These are phyloP conservation scores for Teratosphaeria epicoccoides DNA, from an alignment of 2,329 filamentous ascomycete genomes.

Conservation along the genomic window DNA sequence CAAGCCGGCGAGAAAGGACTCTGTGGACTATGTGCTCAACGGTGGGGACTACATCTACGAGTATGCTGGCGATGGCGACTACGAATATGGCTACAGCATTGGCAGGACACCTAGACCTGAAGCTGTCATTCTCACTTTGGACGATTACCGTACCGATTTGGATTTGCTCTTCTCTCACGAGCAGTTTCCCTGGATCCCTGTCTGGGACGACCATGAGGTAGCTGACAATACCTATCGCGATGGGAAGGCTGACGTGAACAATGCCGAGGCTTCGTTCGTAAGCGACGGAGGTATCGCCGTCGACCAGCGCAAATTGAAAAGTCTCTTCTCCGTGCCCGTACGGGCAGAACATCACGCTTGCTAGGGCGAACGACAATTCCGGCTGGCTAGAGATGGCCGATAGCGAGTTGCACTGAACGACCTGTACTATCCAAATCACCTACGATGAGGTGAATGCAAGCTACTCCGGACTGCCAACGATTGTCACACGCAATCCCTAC, in stretches of 20 bases:
- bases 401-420: conserved; percentile 60
- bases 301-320: conserved; percentile 62
- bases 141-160: conserved; percentile 52
- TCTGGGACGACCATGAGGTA: conserved; percentile 53
- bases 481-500: conserved; percentile 48
- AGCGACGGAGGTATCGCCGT: conserved; percentile 48
- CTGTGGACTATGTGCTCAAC: conserved; percentile 38
- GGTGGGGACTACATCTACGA: conserved; percentile 55
- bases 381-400: conserved; percentile 41
- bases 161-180: conserved; percentile 49
- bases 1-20: conserved; percentile 32
- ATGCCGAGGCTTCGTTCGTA: conserved; percentile 56
- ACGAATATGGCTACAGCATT: conserved; percentile 40
- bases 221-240: conserved; percentile 56
- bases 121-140: conserved; percentile 41
- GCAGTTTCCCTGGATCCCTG: conserved; percentile 51
- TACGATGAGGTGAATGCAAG: conserved; percentile 49
- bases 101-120: conserved; percentile 45
- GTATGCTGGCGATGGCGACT: conserved; percentile 32
- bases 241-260: conserved; percentile 50
- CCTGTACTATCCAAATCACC: conserved; percentile 55
- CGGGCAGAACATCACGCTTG: conserved; percentile 49
- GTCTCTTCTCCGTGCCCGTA: conserved; percentile 50
- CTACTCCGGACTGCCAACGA: conserved; percentile 54
- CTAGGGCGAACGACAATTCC: conserved; percentile 39